Evolutionary conservation across 345 rosid genomes (phyloP).

Genomic region (Mercurialis annua): DNA sequence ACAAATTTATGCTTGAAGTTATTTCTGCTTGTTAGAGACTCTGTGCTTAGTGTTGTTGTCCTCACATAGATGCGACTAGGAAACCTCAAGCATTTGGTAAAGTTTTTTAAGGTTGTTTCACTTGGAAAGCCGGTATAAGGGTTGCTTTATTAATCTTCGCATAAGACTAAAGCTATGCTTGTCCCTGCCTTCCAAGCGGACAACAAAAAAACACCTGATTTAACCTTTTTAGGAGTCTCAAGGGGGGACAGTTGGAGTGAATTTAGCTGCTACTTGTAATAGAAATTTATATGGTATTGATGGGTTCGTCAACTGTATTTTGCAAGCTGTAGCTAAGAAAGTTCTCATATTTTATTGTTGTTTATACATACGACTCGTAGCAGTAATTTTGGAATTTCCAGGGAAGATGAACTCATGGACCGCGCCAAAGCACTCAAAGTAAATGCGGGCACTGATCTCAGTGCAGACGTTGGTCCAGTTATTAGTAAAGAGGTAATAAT

Average conservation of each 20-base stretch:
- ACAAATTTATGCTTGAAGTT: not conserved
- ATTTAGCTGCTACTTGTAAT: not conserved
- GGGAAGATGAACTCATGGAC: conserved; percentile 37
- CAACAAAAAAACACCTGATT: not conserved
- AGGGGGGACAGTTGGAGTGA: not conserved
- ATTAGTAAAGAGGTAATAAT: conserved; percentile 34
- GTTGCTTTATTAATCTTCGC: not conserved
- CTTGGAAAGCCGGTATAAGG: not conserved
- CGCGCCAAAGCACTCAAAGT: conserved; percentile 39
- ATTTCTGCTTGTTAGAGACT: not conserved
- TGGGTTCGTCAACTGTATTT: not conserved
- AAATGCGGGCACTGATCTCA: conserved; percentile 36
- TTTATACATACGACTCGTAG: not conserved
- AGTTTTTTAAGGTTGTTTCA: not conserved
- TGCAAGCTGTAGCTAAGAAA: not conserved
- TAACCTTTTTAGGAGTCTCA: not conserved
- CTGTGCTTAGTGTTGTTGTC: not conserved
- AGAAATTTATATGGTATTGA: not conserved
- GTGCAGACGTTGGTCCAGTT: conserved; percentile 40
- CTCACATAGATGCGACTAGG: not conserved
- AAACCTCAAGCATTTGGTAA: not conserved
- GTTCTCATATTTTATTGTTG: not conserved
- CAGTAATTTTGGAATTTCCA: conserved; percentile 12
- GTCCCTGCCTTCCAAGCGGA: not conserved
- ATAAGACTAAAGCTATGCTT: not conserved